A percentile compares a stretch with the other conserved stretches of the same genome.
These are phyloP conservation scores for Fusarium temperatum DNA, from an alignment of 2,329 filamentous ascomycete species.

Conservation along the genomic window DNA sequence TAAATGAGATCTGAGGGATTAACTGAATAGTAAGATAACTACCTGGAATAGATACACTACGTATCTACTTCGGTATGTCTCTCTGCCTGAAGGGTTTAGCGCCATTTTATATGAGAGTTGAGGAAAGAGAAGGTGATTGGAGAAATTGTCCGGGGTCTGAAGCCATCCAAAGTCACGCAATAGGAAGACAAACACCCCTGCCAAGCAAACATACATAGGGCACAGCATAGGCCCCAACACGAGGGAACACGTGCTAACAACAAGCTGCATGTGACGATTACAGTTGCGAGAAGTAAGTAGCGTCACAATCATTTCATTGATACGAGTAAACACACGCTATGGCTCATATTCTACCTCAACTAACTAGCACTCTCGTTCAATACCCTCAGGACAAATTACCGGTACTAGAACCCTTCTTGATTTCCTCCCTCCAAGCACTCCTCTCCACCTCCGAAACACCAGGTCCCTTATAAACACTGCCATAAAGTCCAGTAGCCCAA, in stretches of 20 bases:
- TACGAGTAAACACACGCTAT: too few species aligned
- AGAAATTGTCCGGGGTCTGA: background rate
- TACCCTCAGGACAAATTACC: conserved; percentile 42
- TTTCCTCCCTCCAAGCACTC: conserved; percentile 57
- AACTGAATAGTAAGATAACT: too few species aligned
- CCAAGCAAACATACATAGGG: background rate
- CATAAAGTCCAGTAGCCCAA: conserved; percentile 67
- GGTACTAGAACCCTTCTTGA: conserved; percentile 48
- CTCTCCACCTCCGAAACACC: conserved; percentile 63
- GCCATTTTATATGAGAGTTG: background rate
- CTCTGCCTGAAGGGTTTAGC: background rate
- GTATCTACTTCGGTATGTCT: too few species aligned
- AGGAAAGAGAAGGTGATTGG: background rate
- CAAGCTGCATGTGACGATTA: too few species aligned
- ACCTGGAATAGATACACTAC: fast-evolving
- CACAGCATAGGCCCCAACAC: background rate
- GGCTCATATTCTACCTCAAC: too few species aligned
- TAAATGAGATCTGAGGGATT: background rate
- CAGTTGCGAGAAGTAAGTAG: too few species aligned
- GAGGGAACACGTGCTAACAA: background rate
- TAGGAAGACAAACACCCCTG: background rate
- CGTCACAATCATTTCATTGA: too few species aligned
- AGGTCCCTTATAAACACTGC: conserved; percentile 67
- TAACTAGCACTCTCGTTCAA: too few species aligned
- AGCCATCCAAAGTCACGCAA: background rate